Base-by-base conservation (phyloP, 2,329 filamentous ascomycete species). In the Hypoxylon sp. region DNA sequence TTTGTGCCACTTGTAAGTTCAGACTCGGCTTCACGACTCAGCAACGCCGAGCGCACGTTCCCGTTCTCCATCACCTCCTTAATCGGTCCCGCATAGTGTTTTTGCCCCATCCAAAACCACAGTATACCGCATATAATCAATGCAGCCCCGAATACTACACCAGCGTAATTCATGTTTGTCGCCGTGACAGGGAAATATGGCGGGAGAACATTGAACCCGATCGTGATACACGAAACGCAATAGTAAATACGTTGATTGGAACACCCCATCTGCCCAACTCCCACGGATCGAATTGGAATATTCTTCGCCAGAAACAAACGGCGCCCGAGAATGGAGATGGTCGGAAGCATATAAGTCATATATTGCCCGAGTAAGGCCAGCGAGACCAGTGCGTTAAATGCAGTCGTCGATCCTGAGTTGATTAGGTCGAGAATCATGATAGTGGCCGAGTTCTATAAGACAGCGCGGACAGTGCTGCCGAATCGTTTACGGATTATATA, bases 31-130 rank as follows among this genome's bases (percentile, higher is more conserved):
- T 37, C 35, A n/a, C 35, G 35, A 37, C n/a, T 37, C 35, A 37
- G 35, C 35, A 67, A 53, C 39, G 64, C 64, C 22, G 64, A 67
- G 17, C 59, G 59, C 29, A 67, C 47, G 31, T 67, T 67, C 22
- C 64, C 53, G 29, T 67, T 63, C 13, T 67, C 59, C 59, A 67
- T 63, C 10, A 67, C 60, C 59, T 67, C 64, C 54, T 59, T 67
- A 11, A 67, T 67, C 10, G 64, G 59, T 11, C 64, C 64, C 2
- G 59, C 55, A 50, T 66, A 66, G 22, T 66, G 63, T 11, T 66
- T 60, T 29, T 60, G 42, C 22, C 63, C 55, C 44, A 54, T 66
- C n/a, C 19, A 51, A 50, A 60, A 47, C 63, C 63, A 66, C 42
- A 66, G 17, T 24, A 63, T 29, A 26, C 33, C 59, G 35, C 64